Evolutionary conservation across 768 basidiomycete genomes (phyloP).

Genomic region (Megacollybia marginata): DNA sequence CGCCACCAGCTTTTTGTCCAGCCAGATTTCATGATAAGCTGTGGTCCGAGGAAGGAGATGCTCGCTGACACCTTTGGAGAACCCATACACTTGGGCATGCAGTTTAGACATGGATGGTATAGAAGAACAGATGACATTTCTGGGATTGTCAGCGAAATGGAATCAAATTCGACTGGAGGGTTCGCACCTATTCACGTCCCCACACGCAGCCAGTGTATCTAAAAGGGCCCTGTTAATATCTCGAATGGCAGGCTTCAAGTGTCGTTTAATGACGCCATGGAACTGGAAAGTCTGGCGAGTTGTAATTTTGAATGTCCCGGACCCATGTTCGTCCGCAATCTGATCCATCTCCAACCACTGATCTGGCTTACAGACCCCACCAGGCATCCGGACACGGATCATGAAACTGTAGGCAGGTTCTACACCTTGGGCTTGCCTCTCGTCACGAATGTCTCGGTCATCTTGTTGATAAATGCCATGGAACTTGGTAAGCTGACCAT

Average conservation of each 20-base stretch:
- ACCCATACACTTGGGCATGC: constrained; percentile 77
- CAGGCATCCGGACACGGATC: constrained; percentile 96
- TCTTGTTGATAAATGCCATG: constrained; percentile 96
- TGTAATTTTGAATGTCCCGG: constrained; percentile 93
- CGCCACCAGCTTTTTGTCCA: constrained; percentile 93
- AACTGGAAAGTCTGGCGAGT: constrained; percentile 99
- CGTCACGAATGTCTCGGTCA: constrained; percentile 97
- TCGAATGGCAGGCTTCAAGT: constrained; percentile 94
- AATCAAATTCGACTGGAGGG: background rate
- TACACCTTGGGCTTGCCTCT: constrained; percentile 83
- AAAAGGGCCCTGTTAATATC: constrained; percentile 86
- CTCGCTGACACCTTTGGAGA: constrained; percentile 76
- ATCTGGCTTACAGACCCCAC: constrained; percentile 83
- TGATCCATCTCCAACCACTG: constrained; percentile 97
- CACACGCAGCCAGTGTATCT: constrained; percentile 96
- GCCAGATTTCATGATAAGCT: constrained; percentile 98
- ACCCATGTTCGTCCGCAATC: constrained; percentile 93
- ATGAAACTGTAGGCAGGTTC: constrained; percentile 98
- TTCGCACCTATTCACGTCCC: constrained; percentile 85
- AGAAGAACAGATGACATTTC: constrained; percentile 87
- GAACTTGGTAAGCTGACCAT: constrained; percentile 97
- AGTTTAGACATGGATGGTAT: constrained; percentile 86
- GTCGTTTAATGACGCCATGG: constrained; percentile 96
- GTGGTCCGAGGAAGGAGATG: constrained; percentile 84
- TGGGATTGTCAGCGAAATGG: constrained; percentile 18